Evolutionary conservation across 257 asterid species (phyloP), one percentile per base, ranked within the genome.

Genomic region (Nicotiana undulata): DNA sequence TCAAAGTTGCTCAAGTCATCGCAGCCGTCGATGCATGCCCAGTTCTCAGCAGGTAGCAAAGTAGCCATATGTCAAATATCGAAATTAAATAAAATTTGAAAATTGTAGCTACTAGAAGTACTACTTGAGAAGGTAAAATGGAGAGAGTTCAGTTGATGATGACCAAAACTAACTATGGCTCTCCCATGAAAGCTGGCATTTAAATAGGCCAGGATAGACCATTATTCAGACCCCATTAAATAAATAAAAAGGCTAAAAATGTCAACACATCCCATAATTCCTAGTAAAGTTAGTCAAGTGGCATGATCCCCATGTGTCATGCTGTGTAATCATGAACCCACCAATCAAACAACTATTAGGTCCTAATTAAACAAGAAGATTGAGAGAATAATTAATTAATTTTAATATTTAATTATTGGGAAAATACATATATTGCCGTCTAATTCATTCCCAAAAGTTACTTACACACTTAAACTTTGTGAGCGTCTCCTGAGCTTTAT

Each of bases 231-330:
- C 31, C 28, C 15, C 65, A 59, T 20, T 22, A 59, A 59, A 20
- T 20, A 59, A 5, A 51, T 58, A 5, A 9, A 64, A 34, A 49
- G 20, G 4, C 9, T 18, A 12, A 68, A 37, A 24, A 15, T 31
- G 51, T n/a, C 63, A 63, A 63, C 81, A 75, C 17, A 9, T 61
- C 65, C 80, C 64, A 40, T 20, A 81, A 59, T 37, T 60, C 52
- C 6, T n/a, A 65, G 10, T 16, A 32, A 18, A 29, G 63, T 26
- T 34, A 79, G 82, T 66, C 22, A 81, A 65, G 77, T 74, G 75
- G 86, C 56, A 76, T 76, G 32, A 59, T 76, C 18, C 60, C 72
- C 87, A 84, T 70, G 84, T 77, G 79, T 79, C 28, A 28, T 65
- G 70, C 24, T 68, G 76, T 53, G 24, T 58, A 52, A 61, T 59